phyloP scores from a whole-genome alignment of 2,329 filamentous ascomycete genomes.

The Phyllosticta citriasiana region DNA sequence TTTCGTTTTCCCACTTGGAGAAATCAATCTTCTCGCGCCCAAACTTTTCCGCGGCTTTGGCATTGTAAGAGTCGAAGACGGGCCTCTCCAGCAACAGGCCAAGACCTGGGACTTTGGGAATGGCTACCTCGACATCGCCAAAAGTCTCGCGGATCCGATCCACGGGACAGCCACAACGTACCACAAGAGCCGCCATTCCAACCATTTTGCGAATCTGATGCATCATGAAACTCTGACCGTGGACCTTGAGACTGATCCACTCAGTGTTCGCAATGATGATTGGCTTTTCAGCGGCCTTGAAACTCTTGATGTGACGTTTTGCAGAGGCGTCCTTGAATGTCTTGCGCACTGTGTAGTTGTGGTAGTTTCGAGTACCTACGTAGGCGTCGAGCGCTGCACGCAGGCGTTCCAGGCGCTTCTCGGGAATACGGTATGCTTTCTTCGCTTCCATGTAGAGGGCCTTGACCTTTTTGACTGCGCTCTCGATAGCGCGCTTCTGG shows the following conservation, averaged over 20 bases:
- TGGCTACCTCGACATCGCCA: constrained; percentile 60
- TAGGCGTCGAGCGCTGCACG: constrained; percentile 67
- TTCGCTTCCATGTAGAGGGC: constrained; percentile 74
- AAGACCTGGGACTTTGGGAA: constrained; percentile 86
- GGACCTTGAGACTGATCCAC: constrained; percentile 92
- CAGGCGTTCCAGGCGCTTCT: constrained; percentile 60
- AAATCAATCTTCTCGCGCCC: constrained; percentile 68
- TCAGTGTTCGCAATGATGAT: constrained; percentile 85
- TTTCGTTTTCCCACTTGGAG: constrained; percentile 62
- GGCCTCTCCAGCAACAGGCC: constrained; percentile 83
- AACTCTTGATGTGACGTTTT: constrained; percentile 87
- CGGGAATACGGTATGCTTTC: constrained; percentile 70
- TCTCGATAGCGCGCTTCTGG: constrained; percentile 27
- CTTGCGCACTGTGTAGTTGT: constrained; percentile 97
- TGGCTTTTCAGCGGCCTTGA: constrained; percentile 54
- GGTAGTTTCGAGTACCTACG: constrained; percentile 79
- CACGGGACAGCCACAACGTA: constrained; percentile 70
- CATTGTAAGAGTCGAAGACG: constrained; percentile 85
- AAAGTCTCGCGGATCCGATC: constrained; percentile 67
- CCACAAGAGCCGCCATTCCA: constrained; percentile 74
- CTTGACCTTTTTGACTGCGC: constrained; percentile 52
- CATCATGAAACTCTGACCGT: constrained; percentile 99
- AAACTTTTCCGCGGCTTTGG: constrained; percentile 53
- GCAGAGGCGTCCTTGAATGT: constrained; percentile 68
- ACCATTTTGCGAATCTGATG: constrained; percentile 99